Conservation (phyloP, 225 moss, liverwort and hornwort genomes). For the Lunularia cruciata region DNA sequence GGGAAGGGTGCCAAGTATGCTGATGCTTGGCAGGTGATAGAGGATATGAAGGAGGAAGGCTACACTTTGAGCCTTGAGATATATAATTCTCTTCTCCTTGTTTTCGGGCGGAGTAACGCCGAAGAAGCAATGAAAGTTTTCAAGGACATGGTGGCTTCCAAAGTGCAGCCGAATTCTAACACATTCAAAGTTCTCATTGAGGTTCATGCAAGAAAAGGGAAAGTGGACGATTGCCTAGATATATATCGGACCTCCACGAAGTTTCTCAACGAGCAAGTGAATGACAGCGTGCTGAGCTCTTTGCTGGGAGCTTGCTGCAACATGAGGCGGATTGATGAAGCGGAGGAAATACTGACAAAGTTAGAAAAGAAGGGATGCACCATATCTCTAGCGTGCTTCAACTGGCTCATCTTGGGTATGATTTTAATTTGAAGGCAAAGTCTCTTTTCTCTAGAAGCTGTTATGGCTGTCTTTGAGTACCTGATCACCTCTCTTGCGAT, state of each 20-base stretch:
- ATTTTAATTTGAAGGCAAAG: not conserved
- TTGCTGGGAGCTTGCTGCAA: conserved; percentile 92
- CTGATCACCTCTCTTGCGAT: too few species aligned
- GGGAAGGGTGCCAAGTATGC: conserved; percentile 80
- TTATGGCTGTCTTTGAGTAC: not conserved
- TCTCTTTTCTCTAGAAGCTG: not conserved
- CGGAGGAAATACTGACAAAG: conserved; percentile 56
- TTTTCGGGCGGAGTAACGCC: conserved; percentile 89
- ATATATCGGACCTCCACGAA: conserved; percentile 69
- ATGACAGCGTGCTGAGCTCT: conserved; percentile 78
- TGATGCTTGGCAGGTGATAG: conserved; percentile 89
- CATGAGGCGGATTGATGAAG: conserved; percentile 81
- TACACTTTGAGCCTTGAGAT: conserved; percentile 79
- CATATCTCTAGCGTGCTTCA: conserved; percentile 66
- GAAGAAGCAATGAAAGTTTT: conserved; percentile 85
- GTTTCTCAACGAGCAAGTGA: conserved; percentile 55
- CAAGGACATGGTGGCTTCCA: conserved; percentile 76
- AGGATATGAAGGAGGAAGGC: conserved; percentile 86
- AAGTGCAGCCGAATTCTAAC: conserved; percentile 76
- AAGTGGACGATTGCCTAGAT: conserved; percentile 82
- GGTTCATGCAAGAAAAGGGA: conserved; percentile 83
- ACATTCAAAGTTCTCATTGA: conserved; percentile 91
- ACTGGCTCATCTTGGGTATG: conserved; percentile 91
- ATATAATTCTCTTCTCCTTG: conserved; percentile 90
- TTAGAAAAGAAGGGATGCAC: conserved; percentile 48